These are phyloP conservation scores for Solanum sitiens DNA, from an alignment of 257 asterid genomes.

Conservation along the genomic window DNA sequence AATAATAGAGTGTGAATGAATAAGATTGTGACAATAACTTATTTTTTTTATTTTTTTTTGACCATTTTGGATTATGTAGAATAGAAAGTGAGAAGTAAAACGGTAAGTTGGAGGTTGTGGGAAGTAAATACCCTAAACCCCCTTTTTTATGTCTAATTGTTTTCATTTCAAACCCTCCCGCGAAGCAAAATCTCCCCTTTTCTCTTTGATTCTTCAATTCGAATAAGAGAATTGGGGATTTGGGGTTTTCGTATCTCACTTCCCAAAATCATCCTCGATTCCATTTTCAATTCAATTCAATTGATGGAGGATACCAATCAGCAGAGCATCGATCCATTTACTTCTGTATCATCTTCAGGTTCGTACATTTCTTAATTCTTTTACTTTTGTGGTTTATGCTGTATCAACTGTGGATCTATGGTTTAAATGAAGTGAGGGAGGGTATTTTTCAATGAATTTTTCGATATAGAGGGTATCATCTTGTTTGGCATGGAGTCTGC, in stretches of 20 bases:
- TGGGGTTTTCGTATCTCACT: neutral
- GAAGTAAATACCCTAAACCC: neutral
- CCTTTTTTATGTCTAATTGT: neutral
- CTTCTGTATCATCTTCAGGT: neutral
- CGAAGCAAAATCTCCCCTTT: slow-evolving; percentile 7
- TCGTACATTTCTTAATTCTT: neutral
- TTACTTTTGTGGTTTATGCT: neutral
- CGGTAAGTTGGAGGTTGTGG: neutral
- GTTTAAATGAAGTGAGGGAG: neutral
- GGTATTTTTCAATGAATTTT: neutral
- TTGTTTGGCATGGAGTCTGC: neutral
- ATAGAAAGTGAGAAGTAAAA: neutral
- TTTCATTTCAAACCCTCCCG: slow-evolving; percentile 32
- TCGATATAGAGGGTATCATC: neutral
- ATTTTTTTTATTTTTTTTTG: too few relatives aligned
- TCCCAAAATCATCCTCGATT: neutral
- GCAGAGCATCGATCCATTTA: neutral
- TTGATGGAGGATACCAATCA: neutral
- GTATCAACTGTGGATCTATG: neutral
- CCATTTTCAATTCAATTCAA: neutral
- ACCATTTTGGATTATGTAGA: neutral
- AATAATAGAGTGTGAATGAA: neutral
- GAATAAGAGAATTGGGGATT: slow-evolving; percentile 4
- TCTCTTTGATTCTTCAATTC: neutral
- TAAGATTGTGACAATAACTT: neutral